These are phyloP conservation scores for Dalechampia spathulata DNA, from an alignment of 441 rosid species.

Conservation along the genomic window DNA sequence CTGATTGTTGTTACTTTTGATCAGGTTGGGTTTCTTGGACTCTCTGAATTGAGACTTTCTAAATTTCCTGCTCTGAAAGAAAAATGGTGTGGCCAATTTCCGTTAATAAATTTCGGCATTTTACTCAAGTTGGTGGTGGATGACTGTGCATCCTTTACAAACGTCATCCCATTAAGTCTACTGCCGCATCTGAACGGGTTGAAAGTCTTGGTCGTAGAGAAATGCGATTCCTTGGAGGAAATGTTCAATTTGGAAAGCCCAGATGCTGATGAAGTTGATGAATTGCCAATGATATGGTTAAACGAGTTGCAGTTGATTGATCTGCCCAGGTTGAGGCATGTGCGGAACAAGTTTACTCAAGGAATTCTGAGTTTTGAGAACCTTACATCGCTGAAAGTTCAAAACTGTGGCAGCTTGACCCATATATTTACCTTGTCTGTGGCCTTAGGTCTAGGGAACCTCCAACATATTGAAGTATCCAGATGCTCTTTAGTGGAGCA, in stretches of 20 bases:
- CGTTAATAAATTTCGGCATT: background rate
- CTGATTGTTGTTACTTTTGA: background rate
- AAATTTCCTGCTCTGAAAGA: slow-evolving; percentile 6
- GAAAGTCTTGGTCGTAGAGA: background rate
- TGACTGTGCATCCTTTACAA: background rate
- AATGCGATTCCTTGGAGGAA: slow-evolving; percentile 6
- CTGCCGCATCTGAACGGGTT: background rate
- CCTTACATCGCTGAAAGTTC: background rate
- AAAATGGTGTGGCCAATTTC: background rate
- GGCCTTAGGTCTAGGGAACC: background rate
- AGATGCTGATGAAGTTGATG: no score
- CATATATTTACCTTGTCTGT: background rate
- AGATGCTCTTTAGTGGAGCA: background rate
- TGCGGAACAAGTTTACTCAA: background rate
- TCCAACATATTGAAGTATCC: background rate
- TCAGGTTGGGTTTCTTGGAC: background rate
- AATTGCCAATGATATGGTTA: no score
- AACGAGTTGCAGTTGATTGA: background rate
- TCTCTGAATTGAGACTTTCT: background rate
- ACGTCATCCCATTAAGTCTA: background rate
- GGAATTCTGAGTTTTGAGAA: background rate
- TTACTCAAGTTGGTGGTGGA: background rate
- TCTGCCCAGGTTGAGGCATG: background rate
- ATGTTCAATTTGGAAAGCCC: background rate
- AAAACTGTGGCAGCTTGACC: background rate